phyloP scores from a whole-genome alignment of 2,329 filamentous ascomycete species.

The Xylariales sp. region DNA sequence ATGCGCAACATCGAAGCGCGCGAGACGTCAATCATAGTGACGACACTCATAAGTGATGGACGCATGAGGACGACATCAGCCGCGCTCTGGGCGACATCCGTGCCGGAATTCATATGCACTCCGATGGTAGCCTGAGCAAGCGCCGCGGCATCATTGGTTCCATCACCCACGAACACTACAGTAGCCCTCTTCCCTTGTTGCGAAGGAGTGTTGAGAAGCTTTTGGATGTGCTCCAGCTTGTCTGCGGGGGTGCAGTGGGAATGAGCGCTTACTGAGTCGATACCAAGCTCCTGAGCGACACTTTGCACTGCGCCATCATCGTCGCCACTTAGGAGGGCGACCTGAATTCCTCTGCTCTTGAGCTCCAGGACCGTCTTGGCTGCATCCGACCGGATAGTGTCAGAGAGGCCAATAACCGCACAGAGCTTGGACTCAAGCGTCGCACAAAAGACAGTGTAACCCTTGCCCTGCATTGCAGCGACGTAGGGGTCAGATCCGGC shows the following conservation, averaged over 20 bases:
- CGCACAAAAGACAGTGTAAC: conserved; percentile 44
- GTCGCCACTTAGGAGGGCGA: conserved; percentile 50
- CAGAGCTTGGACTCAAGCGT: conserved; percentile 29
- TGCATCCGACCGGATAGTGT: conserved; percentile 41
- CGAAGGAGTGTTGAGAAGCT: too few relatives aligned
- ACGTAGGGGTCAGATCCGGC: conserved; percentile 28
- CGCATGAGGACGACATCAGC: conserved; percentile 67
- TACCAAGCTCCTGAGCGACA: conserved; percentile 35
- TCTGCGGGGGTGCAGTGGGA: conserved; percentile 40
- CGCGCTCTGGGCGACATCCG: conserved; percentile 61
- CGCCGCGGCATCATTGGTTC: conserved; percentile 73
- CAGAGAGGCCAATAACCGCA: conserved; percentile 41
- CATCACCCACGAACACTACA: conserved; percentile 70
- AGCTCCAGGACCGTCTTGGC: conserved; percentile 29
- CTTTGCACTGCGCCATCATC: conserved; percentile 43
- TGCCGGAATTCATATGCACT: conserved; percentile 58
- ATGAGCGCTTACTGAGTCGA: conserved; percentile 32
- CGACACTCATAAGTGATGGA: conserved; percentile 48
- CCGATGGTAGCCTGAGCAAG: conserved; percentile 68
- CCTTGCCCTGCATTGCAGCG: conserved; percentile 27
- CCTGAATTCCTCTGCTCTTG: conserved; percentile 31
- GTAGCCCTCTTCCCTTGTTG: neutral
- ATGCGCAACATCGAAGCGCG: conserved; percentile 43
- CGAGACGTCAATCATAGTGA: conserved; percentile 53
- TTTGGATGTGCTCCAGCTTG: conserved; percentile 40